These are phyloP conservation scores for Syncephalastrum sp. DNA, from an alignment of 371 early-diverging fungal species.

Conservation along the genomic window DNA sequence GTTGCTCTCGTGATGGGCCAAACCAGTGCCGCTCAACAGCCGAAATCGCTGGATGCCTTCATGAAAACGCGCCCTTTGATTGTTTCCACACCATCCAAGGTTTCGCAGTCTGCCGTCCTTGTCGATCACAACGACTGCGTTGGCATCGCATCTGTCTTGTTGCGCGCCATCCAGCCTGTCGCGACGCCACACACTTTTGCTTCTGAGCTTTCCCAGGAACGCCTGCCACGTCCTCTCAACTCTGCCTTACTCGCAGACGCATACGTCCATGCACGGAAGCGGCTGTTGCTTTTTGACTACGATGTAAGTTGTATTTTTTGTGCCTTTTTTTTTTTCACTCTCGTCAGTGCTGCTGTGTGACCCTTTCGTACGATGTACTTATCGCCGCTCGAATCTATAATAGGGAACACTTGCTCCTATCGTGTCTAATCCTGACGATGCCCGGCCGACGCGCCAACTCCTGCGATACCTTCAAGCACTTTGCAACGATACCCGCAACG, in stretches of 20 bases:
- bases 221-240: constrained; percentile 55
- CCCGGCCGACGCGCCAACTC: constrained; percentile 68
- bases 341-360: neutral
- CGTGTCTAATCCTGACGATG: constrained; percentile 70
- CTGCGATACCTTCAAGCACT: constrained; percentile 61
- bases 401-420: constrained; percentile 86
- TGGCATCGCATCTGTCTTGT: no score
- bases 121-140: no score
- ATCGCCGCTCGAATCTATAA: constrained; percentile 17
- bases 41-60: no score
- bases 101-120: no score
- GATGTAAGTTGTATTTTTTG: constrained; percentile 49
- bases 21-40: constrained; percentile 35
- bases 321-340: neutral
- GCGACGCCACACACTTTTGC: constrained; percentile 49
- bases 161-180: no score
- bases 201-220: no score
- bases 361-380: neutral
- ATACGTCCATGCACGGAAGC: constrained; percentile 53
- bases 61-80: no score
- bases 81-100: no score
- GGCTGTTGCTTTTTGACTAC: constrained; percentile 81
- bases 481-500: constrained; percentile 74
- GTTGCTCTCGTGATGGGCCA: constrained; percentile 30
- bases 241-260: constrained; percentile 31